These are phyloP conservation scores for Musa balbisiana DNA, from an alignment of 202 grass and related monocot species.

Conservation along the genomic window DNA sequence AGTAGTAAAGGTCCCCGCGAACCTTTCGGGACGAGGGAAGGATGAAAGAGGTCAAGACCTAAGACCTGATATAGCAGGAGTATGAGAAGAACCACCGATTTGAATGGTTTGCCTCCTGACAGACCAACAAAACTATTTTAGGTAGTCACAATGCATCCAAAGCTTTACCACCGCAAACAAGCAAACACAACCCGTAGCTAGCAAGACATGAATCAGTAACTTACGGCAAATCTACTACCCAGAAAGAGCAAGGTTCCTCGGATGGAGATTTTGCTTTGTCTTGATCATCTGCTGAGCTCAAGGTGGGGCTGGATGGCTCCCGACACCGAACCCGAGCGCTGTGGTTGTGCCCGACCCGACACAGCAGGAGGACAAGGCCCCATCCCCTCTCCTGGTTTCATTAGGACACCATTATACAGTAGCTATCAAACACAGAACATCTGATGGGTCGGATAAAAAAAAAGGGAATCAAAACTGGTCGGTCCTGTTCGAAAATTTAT, in stretches of 20 bases:
- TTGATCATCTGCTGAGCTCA: not conserved
- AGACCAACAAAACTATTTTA: no score
- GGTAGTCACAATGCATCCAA: not conserved
- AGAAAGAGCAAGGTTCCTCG: not conserved
- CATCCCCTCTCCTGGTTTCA: slow-evolving; percentile 37
- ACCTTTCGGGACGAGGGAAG: no score
- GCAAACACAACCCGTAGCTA: not conserved
- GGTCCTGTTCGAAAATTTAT: no score
- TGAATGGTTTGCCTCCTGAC: no score
- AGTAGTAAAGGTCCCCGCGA: no score
- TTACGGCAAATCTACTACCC: not conserved
- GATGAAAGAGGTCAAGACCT: no score
- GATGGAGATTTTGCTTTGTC: not conserved
- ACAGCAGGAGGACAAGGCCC: slow-evolving; percentile 17
- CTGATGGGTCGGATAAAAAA: no score
- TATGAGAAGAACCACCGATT: no score
- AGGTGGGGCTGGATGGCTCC: not conserved
- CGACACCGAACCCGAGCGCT: slow-evolving; percentile 10
- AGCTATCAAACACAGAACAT: no score
- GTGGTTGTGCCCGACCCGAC: slow-evolving; percentile 13
- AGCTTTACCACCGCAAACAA: not conserved
- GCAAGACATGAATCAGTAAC: not conserved
- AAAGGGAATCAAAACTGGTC: no score
- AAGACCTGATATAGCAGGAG: no score
- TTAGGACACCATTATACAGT: slow-evolving; percentile 34